Evolutionary conservation across 2,329 filamentous ascomycete species (phyloP), one percentile per base, ranked within the genome.

Genomic region (Apiospora arundinis): DNA sequence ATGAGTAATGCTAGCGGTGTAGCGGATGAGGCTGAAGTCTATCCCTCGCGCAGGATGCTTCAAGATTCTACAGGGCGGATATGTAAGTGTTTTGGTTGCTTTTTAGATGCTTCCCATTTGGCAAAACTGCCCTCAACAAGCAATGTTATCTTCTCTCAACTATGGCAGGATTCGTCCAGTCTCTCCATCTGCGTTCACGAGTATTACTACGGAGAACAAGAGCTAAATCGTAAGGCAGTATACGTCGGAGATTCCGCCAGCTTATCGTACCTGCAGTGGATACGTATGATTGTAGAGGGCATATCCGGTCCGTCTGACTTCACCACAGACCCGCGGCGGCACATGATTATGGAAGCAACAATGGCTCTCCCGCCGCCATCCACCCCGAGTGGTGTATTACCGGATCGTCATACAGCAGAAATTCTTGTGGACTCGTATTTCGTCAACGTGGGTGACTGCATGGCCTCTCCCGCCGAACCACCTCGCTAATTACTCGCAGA

Each of bases 201-300:
- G 4, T 7, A 28, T 6, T n/a, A n/a, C 44, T 66, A 6, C 40
- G 21, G n/a, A 18, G 21, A n/a, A 45, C 63, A 46, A 45, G 18
- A 67, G 65, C 65, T 67, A 46, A 67, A 14, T 23, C n/a, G 6
- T 9, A 14, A 45, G 16, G 23, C 66, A 89, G 87, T 90, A 32
- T 91, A 91, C 73, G 83, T 91, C 72, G 90, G 90, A n/a, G 88
- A 91, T 74, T 89, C 90, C 1, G 89, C 89, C 0, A 88, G 88
- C 0, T 81, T 91, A 7, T 89, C 90, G 0, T 91, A 89, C 74
- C 81, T 92, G 3, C 87, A 91, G 70, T 81, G 89, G 63, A 85
- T 92, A 23, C 87, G 90, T 12, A 87, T 88, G 80, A 86, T 91
- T 74, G 88, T 92, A 5, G 86, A 89, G 73, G 86, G 81, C 11